phyloP scores from a whole-genome alignment of 2,329 filamentous ascomycete species.

The Parascedosporium putredinis region DNA sequence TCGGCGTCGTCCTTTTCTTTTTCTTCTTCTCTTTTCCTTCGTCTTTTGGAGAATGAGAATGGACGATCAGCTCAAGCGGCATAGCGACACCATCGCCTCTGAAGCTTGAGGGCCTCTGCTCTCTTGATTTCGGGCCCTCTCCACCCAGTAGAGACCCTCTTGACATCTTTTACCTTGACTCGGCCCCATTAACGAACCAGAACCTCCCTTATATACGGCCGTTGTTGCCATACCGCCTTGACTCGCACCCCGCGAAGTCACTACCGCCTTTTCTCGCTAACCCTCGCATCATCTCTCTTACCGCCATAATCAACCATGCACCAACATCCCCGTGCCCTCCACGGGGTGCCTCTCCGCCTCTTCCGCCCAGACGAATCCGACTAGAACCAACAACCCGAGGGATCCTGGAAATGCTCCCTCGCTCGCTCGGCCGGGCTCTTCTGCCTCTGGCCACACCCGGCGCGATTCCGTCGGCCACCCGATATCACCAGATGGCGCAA shows the following conservation, averaged over 20 bases:
- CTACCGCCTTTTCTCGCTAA: not conserved
- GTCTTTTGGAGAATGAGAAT: not conserved
- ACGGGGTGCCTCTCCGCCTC: slow-evolving; percentile 59
- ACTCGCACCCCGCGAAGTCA: too few relatives aligned
- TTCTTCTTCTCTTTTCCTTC: not conserved
- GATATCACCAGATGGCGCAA: slow-evolving; percentile 31
- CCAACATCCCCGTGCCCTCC: slow-evolving; percentile 75
- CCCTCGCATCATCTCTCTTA: not conserved
- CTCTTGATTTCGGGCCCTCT: not conserved
- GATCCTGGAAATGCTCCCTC: slow-evolving; percentile 36
- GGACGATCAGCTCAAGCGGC: slow-evolving; percentile 5
- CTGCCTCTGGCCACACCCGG: slow-evolving; percentile 19
- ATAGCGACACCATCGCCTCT: slow-evolving; percentile 6
- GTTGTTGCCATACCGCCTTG: too few relatives aligned
- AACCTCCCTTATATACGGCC: too few relatives aligned
- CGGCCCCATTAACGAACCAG: too few relatives aligned
- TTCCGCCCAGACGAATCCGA: slow-evolving; percentile 61
- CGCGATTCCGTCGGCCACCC: slow-evolving; percentile 35
- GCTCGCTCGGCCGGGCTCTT: slow-evolving; percentile 33
- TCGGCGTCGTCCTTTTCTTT: not conserved
- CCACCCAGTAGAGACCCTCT: not conserved
- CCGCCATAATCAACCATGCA: slow-evolving; percentile 59
- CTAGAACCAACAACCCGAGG: slow-evolving; percentile 64
- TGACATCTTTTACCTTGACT: not conserved
- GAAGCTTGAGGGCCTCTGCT: slow-evolving; percentile 5